Conservation (phyloP, 2,329 filamentous ascomycete genomes). For the Domatiomyces catenatus region DNA sequence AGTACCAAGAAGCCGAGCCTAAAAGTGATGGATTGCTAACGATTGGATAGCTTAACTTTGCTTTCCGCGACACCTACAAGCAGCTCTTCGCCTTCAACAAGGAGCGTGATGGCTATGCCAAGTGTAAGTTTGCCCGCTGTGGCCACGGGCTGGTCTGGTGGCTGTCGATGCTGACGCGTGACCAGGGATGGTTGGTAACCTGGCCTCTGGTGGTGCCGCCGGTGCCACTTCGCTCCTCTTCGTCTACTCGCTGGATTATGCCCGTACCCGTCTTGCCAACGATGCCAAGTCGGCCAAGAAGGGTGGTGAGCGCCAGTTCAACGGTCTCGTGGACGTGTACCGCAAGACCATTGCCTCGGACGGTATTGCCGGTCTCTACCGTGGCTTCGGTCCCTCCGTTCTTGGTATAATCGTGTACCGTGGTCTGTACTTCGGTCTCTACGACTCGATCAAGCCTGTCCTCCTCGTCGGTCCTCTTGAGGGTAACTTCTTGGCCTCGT, state of each 20-base stretch:
- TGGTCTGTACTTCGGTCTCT: constrained; percentile 99
- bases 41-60: constrained; percentile 63
- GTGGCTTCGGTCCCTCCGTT: constrained; percentile 99
- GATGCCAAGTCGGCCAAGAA: constrained; percentile 96
- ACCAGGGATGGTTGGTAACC: constrained; percentile 79
- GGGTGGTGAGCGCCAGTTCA: constrained; percentile 96
- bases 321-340: constrained; percentile 98
- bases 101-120: constrained; percentile 92
- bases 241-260: constrained; percentile 99
- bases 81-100: constrained; percentile 99
- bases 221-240: constrained; percentile 99
- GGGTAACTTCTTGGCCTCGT: constrained; percentile 99
- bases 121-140: constrained; percentile 40
- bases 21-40: not conserved
- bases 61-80: constrained; percentile 99
- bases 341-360: constrained; percentile 98
- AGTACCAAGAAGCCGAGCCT: not conserved
- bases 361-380: constrained; percentile 97
- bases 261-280: constrained; percentile 99
- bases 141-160: no score
- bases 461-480: constrained; percentile 78
- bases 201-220: constrained; percentile 98
- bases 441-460: constrained; percentile 99
- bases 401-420: constrained; percentile 99
- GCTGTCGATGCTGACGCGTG: not conserved